Base-by-base conservation (phyloP, 768 basidiomycete genomes). In the Auricularia heimuer region DNA sequence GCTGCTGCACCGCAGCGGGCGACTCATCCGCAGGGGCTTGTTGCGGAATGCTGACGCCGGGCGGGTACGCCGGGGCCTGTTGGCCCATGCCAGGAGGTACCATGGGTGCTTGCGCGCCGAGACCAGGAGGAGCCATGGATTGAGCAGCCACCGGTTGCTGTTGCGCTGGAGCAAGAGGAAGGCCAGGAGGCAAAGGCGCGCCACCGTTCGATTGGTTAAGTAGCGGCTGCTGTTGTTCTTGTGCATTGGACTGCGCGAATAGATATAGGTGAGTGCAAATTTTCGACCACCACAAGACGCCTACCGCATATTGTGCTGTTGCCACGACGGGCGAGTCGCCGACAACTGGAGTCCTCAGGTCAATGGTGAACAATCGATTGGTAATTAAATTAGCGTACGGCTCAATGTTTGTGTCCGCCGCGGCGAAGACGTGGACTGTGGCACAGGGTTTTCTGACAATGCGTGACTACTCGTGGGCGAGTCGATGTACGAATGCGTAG, bases 381-480 rank as follows among this genome's bases (percentile, higher is more conserved):
- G 47, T 18, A 1, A 11, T 6, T 16, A 8, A 21, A 51, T 18
- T 16, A 29, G 29, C 29, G 29, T 51, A 51, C 47, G 14, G 47
- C 47, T 51, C 47, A 51, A 51, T 8, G 10, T 14, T 42, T 42
- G 21, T 6, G 47, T 70, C 62, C 80, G 80, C 63, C 82, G 84
- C 61, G 89, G 89, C 39, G 87, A 87, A 11, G 86, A 83, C 51
- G 83, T 80, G 61, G 82, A 81, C 35, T 60, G 34, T 8, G 24
- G 56, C 24, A 35, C 56, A 44, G 87, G 86, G 69, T 92, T 42
- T 14, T 42, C 89, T 54, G 88, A 90, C 67, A 90, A 72, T 68
- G 85, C 83, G 24, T 64, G 90, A 89, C 12, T 90, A 90, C 67
- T 85, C 84, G 72, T 42, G 35, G 66, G 66, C 37, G 66, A 67